Base-by-base conservation (phyloP, 805 yeast species). In the Lachancea quebecensis region DNA sequence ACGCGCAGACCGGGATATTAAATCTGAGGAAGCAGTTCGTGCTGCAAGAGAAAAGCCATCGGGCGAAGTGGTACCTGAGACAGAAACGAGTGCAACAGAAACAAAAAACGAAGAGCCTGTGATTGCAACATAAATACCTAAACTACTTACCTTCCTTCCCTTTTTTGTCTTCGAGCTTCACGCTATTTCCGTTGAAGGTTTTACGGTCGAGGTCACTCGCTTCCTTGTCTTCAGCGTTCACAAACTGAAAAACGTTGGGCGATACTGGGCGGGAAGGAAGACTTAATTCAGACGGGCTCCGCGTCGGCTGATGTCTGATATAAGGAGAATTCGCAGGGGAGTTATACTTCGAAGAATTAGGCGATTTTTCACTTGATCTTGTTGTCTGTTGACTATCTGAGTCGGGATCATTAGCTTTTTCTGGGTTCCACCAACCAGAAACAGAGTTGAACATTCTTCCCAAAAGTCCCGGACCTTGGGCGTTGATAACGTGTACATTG, bases 121-220 rank as follows among this genome's bases (percentile, higher is more conserved):
- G 17, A 10, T 32, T 7, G 8, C 25, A 16, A 12, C 33, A 34
- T 40, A 34, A 34, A 34, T 34, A 33, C 18, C 15, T n/a, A 33
- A 12, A 21, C 25, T 38, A 37, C 11, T 12, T 36, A 17, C 41
- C 31, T 9, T 63, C 50, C 30, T 77, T 77, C 51, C 77, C 81
- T 17, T 57, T 53, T 16, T 57, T 59, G 45, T 57, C 59, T 52
- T 79, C 79, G 39, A 80, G 53, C 49, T 70, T 72, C 32, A 77
- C 57, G 14, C 67, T 70, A 55, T 79, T 81, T 1, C 84, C 85
- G 53, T 80, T 79, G 53, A 77, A 80, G 1, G 80, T 75, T 5
- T 57, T 55, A 8, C 54, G 50, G 18, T 60, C 59, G 10, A 14
- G 10, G 16, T 62, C 55, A 11, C 54, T 53, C 9, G 57, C 39